phyloP scores from a whole-genome alignment of 2,329 filamentous ascomycete species.

The Xenoacremonium recifei region DNA sequence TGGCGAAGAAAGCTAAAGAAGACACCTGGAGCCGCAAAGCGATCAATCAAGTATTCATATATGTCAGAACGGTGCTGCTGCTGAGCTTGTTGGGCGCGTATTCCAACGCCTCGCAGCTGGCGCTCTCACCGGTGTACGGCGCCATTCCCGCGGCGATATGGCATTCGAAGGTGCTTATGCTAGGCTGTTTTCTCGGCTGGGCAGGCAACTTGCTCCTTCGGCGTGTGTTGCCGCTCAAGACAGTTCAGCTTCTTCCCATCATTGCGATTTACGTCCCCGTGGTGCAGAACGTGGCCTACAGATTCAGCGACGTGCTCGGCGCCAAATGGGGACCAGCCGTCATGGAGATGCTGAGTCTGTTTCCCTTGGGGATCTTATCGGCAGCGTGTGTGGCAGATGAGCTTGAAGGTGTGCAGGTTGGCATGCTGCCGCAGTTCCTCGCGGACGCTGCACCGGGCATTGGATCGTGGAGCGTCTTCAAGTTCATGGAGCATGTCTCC shows the following conservation, averaged over 20 bases:
- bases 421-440: slow-evolving; percentile 53
- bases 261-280: slow-evolving; percentile 74
- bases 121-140: slow-evolving; percentile 85
- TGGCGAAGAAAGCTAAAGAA: slow-evolving; percentile 43
- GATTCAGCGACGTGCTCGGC: slow-evolving; percentile 64
- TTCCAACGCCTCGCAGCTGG: slow-evolving; percentile 70
- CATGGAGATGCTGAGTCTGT: slow-evolving; percentile 71
- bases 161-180: slow-evolving; percentile 66
- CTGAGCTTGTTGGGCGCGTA: slow-evolving; percentile 50
- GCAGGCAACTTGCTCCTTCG: slow-evolving; percentile 59
- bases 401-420: slow-evolving; percentile 60
- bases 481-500: slow-evolving; percentile 42
- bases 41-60: slow-evolving; percentile 38
- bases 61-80: slow-evolving; percentile 30
- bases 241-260: slow-evolving; percentile 62
- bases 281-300: slow-evolving; percentile 69
- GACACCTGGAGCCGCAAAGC: slow-evolving; percentile 32
- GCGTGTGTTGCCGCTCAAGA: slow-evolving; percentile 44
- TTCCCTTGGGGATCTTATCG: slow-evolving; percentile 65
- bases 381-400: slow-evolving; percentile 62
- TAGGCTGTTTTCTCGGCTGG: slow-evolving; percentile 70
- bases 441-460: slow-evolving; percentile 65
- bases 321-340: slow-evolving; percentile 70
- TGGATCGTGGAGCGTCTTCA: slow-evolving; percentile 65
- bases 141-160: slow-evolving; percentile 73